Percentiles rank a stretch among this genome's conserved stretches.
Conservation (phyloP, 495 filamentous ascomycete species). For the Tuber melanosporum region DNA sequence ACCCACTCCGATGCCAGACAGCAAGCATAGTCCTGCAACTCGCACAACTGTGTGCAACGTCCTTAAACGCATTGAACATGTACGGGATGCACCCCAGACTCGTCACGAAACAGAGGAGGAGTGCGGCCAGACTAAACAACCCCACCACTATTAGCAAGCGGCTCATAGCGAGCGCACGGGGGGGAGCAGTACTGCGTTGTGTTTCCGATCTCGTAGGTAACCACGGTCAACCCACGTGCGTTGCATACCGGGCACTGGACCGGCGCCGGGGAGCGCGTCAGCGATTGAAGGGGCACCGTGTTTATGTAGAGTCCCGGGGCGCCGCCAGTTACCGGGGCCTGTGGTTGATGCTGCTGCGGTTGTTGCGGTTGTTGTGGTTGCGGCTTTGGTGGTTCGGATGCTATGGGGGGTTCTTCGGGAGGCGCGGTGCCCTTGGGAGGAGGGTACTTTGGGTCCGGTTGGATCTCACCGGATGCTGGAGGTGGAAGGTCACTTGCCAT, state of each 20-base stretch:
- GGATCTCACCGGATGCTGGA: background rate
- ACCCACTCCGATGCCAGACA: slow-evolving; percentile 29
- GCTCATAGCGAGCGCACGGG: background rate
- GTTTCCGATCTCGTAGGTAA: slow-evolving; percentile 8
- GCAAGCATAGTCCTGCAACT: slow-evolving; percentile 20
- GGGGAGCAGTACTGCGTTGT: slow-evolving; percentile 22
- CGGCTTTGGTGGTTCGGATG: background rate
- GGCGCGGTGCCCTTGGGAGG: background rate
- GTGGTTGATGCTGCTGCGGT: no score
- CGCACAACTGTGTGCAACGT: slow-evolving; percentile 27
- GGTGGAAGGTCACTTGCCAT: background rate
- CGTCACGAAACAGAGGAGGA: slow-evolving; percentile 4
- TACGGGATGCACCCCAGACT: slow-evolving; percentile 30
- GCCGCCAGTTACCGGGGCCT: background rate
- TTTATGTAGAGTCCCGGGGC: background rate
- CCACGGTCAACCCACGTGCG: slow-evolving; percentile 9
- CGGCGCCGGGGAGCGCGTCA: slow-evolving; percentile 11
- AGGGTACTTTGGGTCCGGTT: background rate
- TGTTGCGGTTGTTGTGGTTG: background rate
- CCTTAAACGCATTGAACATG: slow-evolving; percentile 15
- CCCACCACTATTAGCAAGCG: background rate
- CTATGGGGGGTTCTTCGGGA: background rate
- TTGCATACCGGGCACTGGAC: slow-evolving; percentile 29
- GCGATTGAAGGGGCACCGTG: background rate
- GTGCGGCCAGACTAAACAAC: slow-evolving; percentile 16